Base-by-base conservation (phyloP, 148 eudicot genomes). In the Beta vulgaris region DNA sequence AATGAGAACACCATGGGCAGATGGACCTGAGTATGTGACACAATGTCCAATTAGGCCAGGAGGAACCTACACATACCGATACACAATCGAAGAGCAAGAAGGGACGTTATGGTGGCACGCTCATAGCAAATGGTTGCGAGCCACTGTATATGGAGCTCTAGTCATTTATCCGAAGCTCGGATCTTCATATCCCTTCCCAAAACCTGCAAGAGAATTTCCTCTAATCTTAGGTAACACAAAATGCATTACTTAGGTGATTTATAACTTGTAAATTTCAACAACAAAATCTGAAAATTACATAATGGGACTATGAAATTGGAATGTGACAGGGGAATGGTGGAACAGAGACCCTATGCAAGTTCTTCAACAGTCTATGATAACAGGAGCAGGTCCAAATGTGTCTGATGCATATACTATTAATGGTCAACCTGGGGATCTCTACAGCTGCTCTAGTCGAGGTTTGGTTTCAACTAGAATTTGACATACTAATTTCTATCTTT, bases 41-140 rank as follows among this genome's bases (percentile, higher is more conserved):
- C 98, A 94, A 21, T 94, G 97, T 75, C 97, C 98, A 3, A 91
- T 94, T n/a, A 82, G 40, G 69, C 93, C 96, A 14, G 98, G 98
- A 73, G 86, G 74, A 68, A 86, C 84, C 59, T 94, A 91, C 85
- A 94, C 96, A 1, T 94, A 94, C 68, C 62, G 88, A 63, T 94
- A 85, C 85, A 86, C 86, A 11, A 86, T 94, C 2, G 88, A 87
- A 75, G 69, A 94, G 55, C 97, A 90, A 69, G 93, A 90, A 72
- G 98, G 98, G 40, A 90, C 98, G 25, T 83, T 94, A 31, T 90
- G 96, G 98, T 94, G 98, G 98, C 96, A 94, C 69, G 98, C 98
- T 72, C 98, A 91, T 69, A 88, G 91, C 86, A 82, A 83, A 83
- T 91, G 96, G 97, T 77, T 94, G 60, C 86, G 98, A 77, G 97